Evolutionary conservation across 2,329 filamentous ascomycete species (phyloP).

Genomic region (Microsporum ferrugineum): DNA sequence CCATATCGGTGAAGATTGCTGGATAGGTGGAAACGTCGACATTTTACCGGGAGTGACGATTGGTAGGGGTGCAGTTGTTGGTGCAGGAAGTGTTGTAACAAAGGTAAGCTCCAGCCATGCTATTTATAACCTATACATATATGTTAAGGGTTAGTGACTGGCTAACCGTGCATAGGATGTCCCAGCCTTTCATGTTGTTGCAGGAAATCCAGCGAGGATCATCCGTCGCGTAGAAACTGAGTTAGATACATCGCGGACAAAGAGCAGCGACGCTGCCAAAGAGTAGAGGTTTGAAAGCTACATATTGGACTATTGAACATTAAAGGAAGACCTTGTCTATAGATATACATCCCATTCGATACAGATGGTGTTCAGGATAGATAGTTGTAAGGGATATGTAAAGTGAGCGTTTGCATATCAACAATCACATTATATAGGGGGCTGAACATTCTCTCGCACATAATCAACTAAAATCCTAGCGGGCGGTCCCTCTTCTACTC

Average conservation of each 20-base stretch:
- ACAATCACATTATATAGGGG: neutral
- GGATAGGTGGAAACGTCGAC: slow-evolving; percentile 60
- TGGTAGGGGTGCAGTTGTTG: slow-evolving; percentile 60
- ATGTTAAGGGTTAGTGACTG: neutral
- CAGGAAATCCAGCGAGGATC: slow-evolving; percentile 32
- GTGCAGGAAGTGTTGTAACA: slow-evolving; percentile 73
- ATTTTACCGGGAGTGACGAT: slow-evolving; percentile 69
- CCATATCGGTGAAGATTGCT: slow-evolving; percentile 67
- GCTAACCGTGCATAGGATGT: slow-evolving; percentile 25
- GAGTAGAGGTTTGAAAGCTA: neutral
- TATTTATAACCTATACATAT: neutral
- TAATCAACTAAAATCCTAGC: slow-evolving; percentile 9
- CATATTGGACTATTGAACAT: neutral
- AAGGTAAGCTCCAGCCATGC: slow-evolving; percentile 38
- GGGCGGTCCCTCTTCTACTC: neutral
- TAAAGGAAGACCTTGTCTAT: neutral
- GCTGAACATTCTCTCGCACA: slow-evolving; percentile 1
- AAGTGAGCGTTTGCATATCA: neutral
- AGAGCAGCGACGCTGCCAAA: neutral
- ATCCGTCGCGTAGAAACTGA: slow-evolving; percentile 31
- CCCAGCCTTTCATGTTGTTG: slow-evolving; percentile 32
- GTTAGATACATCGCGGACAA: slow-evolving; percentile 18
- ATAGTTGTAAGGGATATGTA: neutral
- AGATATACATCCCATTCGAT: neutral
- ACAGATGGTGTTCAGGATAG: neutral